Percentiles rank a stretch among this genome's conserved stretches.
Evolutionary conservation across 2,329 filamentous ascomycete genomes (phyloP).

Genomic region (Tolypocladium pustulatum): DNA sequence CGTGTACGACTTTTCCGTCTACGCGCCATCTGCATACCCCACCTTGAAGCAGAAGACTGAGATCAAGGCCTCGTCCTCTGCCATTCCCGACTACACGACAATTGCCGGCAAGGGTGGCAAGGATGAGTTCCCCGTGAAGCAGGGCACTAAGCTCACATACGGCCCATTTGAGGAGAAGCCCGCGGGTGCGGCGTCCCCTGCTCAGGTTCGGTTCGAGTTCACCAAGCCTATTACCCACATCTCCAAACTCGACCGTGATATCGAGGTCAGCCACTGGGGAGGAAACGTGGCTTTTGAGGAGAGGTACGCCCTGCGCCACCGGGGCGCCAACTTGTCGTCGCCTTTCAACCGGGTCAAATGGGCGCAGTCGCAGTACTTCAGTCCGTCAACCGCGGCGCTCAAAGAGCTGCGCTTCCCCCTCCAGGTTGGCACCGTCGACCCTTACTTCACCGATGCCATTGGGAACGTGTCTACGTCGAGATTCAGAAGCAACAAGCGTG

Average conservation of each 20-base stretch:
- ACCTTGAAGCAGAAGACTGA: conserved; percentile 96
- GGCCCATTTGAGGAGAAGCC: conserved; percentile 77
- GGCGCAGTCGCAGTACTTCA: conserved; percentile 64
- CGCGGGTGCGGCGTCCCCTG: conserved; percentile 63
- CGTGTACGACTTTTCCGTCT: conserved; percentile 75
- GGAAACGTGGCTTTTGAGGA: conserved; percentile 95
- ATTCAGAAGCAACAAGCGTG: conserved; percentile 67
- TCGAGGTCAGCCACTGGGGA: conserved; percentile 97
- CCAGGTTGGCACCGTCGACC: conserved; percentile 65
- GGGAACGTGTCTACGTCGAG: conserved; percentile 92
- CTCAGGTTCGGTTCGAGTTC: conserved; percentile 85
- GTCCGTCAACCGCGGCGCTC: conserved; percentile 65
- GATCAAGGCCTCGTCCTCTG: conserved; percentile 70
- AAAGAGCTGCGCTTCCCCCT: conserved; percentile 76
- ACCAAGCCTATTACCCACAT: conserved; percentile 82
- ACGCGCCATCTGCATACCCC: conserved; percentile 70
- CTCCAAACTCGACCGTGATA: conserved; percentile 70
- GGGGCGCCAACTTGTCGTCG: conserved; percentile 64
- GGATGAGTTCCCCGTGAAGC: conserved; percentile 63
- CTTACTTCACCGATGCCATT: conserved; percentile 93
- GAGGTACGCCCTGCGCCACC: conserved; percentile 78
- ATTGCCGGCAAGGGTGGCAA: conserved; percentile 50
- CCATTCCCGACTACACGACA: conserved; percentile 77
- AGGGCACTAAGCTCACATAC: conserved; percentile 79
- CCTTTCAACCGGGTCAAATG: conserved; percentile 71